Evolutionary conservation across 345 rosid species (phyloP), one percentile per base, ranked within the genome.

Genomic region (Ailanthus altissimus): DNA sequence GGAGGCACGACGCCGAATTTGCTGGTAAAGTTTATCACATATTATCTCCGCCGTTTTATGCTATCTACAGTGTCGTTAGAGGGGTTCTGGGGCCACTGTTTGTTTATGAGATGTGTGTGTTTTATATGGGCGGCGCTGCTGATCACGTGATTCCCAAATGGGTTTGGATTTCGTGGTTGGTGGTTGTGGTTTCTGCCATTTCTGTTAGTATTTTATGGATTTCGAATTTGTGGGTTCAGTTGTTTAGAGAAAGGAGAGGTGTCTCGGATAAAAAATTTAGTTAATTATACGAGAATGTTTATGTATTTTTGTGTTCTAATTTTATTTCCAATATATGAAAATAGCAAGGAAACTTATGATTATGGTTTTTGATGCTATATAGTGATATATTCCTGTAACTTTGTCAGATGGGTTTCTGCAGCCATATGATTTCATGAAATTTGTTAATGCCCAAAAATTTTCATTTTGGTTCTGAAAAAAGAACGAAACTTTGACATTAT

Each of bases 81-180:
- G 97, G 94, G 26, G 68, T 88, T 42, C 23, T 89, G 75, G 99
- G 93, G 16, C 97, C 98, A 0, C 79, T 73, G 47, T 91, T 92
- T 62, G 85, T 93, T 59, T 87, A 81, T 75, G 81, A 73, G 74
- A 93, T 96, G 97, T 88, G 83, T 4, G 62, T 20, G 7, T 93
- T 83, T 79, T 96, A 85, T 61, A 54, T 79, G 5, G 60, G 83
- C 72, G 98, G 97, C 3, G 84, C 56, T 51, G 94, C 91, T 6
- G 81, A 86, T 20, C 79, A 79, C 16, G 75, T 90, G 21, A 89
- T 93, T 3, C 97, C 99, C 5, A 90, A 54, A 77, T 96, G 98
- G 97, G 71, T 93, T 61, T 92, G 98, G 97, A 79, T 91, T 75
- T 96, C 99, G 70, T 93, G 99, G 98, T 75, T 90, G 15, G 21